Percentiles rank a stretch among this genome's conserved stretches.
Evolutionary conservation across 805 yeast species (phyloP).

Genomic region (Yamadazyma sp.): DNA sequence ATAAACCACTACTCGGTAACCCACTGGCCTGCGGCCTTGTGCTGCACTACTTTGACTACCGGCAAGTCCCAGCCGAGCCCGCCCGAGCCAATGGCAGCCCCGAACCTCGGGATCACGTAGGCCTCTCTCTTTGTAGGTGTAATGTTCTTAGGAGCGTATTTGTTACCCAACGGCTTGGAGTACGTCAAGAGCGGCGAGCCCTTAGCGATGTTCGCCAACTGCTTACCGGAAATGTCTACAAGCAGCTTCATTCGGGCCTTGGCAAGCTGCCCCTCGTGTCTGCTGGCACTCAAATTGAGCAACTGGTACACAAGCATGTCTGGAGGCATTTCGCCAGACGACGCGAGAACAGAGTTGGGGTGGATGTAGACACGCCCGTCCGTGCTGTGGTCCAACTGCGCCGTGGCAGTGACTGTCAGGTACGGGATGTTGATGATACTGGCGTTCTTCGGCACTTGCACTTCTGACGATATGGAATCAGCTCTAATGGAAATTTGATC

Average conservation of each 20-base stretch:
- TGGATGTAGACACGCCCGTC: slow-evolving; percentile 74
- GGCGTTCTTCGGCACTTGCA: slow-evolving; percentile 56
- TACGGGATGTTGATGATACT: slow-evolving; percentile 64
- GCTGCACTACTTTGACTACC: slow-evolving; percentile 75
- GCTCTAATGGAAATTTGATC: slow-evolving; percentile 89
- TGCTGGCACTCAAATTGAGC: slow-evolving; percentile 51
- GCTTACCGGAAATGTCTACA: slow-evolving; percentile 72
- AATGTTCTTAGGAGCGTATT: slow-evolving; percentile 75
- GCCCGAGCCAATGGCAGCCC: slow-evolving; percentile 80
- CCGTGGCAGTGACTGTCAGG: slow-evolving; percentile 51
- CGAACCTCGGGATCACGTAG: slow-evolving; percentile 88
- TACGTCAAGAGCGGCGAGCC: slow-evolving; percentile 71
- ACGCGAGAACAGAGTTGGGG: slow-evolving; percentile 65
- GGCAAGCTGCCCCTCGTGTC: slow-evolving; percentile 35
- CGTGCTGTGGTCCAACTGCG: slow-evolving; percentile 34
- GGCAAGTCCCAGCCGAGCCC: slow-evolving; percentile 88
- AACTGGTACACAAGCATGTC: slow-evolving; percentile 72
- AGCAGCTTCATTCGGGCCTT: slow-evolving; percentile 70
- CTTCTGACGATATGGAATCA: slow-evolving; percentile 66
- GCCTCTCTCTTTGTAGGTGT: slow-evolving; percentile 73
- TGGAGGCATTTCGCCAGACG: slow-evolving; percentile 71
- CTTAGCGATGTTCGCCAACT: slow-evolving; percentile 75
- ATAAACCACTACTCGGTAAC: slow-evolving; percentile 22
- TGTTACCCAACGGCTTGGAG: slow-evolving; percentile 90
- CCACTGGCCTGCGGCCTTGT: slow-evolving; percentile 71